These are phyloP conservation scores for Aphanomyces invadans DNA, from an alignment of 352 stramenopile genomes.

Conservation along the genomic window DNA sequence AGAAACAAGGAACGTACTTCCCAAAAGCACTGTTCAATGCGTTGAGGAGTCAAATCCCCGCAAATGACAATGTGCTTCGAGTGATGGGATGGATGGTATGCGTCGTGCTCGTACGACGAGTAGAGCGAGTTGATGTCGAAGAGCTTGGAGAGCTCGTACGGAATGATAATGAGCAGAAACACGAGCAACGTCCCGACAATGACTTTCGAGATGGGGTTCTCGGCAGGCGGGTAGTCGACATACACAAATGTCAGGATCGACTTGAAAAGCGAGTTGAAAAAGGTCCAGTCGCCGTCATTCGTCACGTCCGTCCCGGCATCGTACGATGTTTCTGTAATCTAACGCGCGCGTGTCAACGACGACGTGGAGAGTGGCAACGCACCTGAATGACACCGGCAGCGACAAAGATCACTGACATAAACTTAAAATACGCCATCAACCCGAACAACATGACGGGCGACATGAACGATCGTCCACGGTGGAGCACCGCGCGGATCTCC, in stretches of 20 bases:
- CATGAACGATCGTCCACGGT: constrained; percentile 62
- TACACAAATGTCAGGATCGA: constrained; percentile 82
- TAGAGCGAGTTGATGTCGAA: constrained; percentile 68
- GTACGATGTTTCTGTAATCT: constrained; percentile 72
- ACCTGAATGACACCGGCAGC: constrained; percentile 73
- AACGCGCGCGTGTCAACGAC: background rate
- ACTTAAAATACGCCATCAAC: constrained; percentile 73
- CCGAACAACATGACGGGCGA: constrained; percentile 70
- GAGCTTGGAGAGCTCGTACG: constrained; percentile 75
- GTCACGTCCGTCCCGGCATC: constrained; percentile 36
- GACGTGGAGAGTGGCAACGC: background rate
- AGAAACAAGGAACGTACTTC: constrained; percentile 30
- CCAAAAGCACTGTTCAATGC: constrained; percentile 77
- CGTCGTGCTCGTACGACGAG: constrained; percentile 59
- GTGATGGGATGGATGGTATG: constrained; percentile 52
- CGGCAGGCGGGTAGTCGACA: constrained; percentile 68
- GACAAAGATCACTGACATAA: constrained; percentile 62
- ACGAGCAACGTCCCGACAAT: constrained; percentile 76
- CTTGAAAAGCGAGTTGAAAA: constrained; percentile 85
- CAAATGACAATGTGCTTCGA: constrained; percentile 73
- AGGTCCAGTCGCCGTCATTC: constrained; percentile 69
- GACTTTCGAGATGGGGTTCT: constrained; percentile 68
- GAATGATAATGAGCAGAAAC: constrained; percentile 75
- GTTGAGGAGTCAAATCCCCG: constrained; percentile 66
- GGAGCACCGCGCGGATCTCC: constrained; percentile 59